phyloP scores from a whole-genome alignment of 805 yeast genomes.

The Lachancea fermentati region DNA sequence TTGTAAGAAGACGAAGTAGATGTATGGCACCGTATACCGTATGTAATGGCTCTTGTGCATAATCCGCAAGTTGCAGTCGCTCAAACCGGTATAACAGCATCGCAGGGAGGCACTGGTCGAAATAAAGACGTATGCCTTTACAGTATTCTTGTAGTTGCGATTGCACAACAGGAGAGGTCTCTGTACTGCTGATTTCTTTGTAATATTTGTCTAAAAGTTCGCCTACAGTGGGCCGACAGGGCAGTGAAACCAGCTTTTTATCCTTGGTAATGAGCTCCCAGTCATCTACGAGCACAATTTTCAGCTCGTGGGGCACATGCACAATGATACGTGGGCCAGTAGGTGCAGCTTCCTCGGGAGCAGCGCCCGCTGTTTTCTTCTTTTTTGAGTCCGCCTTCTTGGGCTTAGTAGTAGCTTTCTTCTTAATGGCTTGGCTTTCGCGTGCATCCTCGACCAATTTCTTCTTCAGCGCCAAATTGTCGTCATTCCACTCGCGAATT shows the following conservation, averaged over 20 bases:
- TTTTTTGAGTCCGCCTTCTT: slow-evolving; percentile 27
- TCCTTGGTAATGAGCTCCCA: slow-evolving; percentile 90
- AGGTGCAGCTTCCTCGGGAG: slow-evolving; percentile 2
- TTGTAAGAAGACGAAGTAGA: slow-evolving; percentile 65
- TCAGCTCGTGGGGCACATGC: slow-evolving; percentile 59
- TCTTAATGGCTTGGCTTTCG: slow-evolving; percentile 29
- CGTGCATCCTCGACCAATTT: slow-evolving; percentile 48
- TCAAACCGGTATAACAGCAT: slow-evolving; percentile 29
- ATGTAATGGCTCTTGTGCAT: slow-evolving; percentile 11
- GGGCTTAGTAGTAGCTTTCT: slow-evolving; percentile 28
- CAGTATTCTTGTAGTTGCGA: slow-evolving; percentile 64
- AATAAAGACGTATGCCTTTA: slow-evolving; percentile 64
- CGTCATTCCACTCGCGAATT: slow-evolving; percentile 61
- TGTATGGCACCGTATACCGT: slow-evolving; percentile 78
- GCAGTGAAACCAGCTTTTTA: slow-evolving; percentile 61
- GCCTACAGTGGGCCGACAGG: slow-evolving; percentile 49
- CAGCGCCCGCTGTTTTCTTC: slow-evolving; percentile 20
- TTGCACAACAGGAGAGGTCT: slow-evolving; percentile 33
- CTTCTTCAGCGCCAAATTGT: slow-evolving; percentile 58
- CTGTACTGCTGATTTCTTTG: slow-evolving; percentile 23
- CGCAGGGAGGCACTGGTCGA: slow-evolving; percentile 53
- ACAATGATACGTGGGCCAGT: slow-evolving; percentile 39
- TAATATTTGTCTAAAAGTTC: slow-evolving; percentile 51
- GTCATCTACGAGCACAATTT: slow-evolving; percentile 75
- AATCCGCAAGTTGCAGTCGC: slow-evolving; percentile 25